A percentile compares a stretch with the other conserved stretches of the same genome.
These are phyloP conservation scores for Luffa aegyptiaca DNA, from an alignment of 306 rosid species.

Conservation along the genomic window DNA sequence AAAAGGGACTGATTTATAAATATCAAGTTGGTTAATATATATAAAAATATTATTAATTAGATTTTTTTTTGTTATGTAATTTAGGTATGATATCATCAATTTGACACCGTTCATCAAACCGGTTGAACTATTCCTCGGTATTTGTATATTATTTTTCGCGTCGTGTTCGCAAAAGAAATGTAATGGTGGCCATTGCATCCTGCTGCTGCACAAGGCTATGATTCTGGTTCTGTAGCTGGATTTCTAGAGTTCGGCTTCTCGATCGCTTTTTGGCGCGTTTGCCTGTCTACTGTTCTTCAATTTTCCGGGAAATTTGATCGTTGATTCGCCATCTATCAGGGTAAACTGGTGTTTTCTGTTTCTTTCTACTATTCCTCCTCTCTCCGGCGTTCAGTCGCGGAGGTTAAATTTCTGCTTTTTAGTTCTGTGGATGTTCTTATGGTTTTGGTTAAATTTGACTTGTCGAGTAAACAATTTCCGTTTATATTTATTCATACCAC, in stretches of 20 bases:
- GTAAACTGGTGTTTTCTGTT: background rate
- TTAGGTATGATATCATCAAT: background rate
- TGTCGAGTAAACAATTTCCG: background rate
- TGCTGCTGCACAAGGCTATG: conserved; percentile 1
- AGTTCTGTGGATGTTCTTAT: background rate
- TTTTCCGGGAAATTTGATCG: background rate
- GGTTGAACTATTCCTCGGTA: background rate
- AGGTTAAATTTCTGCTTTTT: background rate
- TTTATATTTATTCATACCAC: background rate
- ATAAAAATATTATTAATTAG: background rate
- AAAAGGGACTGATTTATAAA: too few species aligned
- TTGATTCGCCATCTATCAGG: background rate
- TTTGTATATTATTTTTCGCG: background rate
- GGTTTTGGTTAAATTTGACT: background rate
- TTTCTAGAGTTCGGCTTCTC: background rate
- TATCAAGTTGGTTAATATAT: too few species aligned
- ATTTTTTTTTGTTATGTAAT: background rate
- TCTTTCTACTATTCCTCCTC: background rate
- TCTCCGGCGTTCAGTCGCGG: background rate
- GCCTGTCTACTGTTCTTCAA: background rate
- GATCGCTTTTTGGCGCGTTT: background rate
- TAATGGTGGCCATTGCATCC: background rate
- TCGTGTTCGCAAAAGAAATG: background rate
- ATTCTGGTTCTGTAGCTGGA: background rate
- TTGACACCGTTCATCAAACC: background rate